phyloP scores from a whole-genome alignment of 2,329 filamentous ascomycete species.

The Mariannaea elegans region DNA sequence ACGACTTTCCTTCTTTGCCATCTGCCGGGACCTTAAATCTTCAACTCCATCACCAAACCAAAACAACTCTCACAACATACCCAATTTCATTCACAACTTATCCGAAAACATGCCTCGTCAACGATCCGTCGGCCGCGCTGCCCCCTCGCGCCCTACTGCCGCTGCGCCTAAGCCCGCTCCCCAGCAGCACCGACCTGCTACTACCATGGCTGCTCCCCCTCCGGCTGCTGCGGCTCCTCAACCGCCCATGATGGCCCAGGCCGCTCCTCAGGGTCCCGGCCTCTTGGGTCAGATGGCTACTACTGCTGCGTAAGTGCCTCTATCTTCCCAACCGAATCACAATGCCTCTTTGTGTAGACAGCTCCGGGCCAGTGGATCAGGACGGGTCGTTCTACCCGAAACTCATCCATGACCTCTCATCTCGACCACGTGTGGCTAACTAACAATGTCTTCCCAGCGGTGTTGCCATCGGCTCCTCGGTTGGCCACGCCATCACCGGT shows the following conservation, averaged over 20 bases:
- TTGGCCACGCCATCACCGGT: slow-evolving; percentile 93
- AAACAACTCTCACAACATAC: slow-evolving; percentile 18
- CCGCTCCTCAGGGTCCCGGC: slow-evolving; percentile 73
- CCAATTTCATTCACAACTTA: slow-evolving; percentile 20
- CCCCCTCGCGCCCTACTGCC: slow-evolving; percentile 73
- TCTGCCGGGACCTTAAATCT: slow-evolving; percentile 34
- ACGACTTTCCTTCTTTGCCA: slow-evolving; percentile 10
- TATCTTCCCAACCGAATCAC: not conserved
- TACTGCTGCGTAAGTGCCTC: slow-evolving; percentile 88
- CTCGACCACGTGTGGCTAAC: slow-evolving; percentile 19
- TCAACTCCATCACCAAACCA: slow-evolving; percentile 13
- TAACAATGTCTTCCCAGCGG: slow-evolving; percentile 65
- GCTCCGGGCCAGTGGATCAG: slow-evolving; percentile 18
- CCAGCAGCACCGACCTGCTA: slow-evolving; percentile 74
- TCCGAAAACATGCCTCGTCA: slow-evolving; percentile 76
- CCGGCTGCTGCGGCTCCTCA: slow-evolving; percentile 51
- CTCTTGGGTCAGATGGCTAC: slow-evolving; percentile 97
- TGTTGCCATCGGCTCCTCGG: slow-evolving; percentile 93
- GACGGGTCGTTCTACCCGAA: not conserved
- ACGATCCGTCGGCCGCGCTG: slow-evolving; percentile 72
- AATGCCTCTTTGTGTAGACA: not conserved
- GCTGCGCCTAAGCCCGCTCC: slow-evolving; percentile 64
- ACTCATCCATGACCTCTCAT: slow-evolving; percentile 7
- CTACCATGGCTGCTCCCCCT: slow-evolving; percentile 70
- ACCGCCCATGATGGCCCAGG: slow-evolving; percentile 20